A percentile compares a stretch with the other conserved stretches of the same genome.
These are phyloP conservation scores for Leccinellum albellum DNA, from an alignment of 768 basidiomycete species.

Conservation along the genomic window DNA sequence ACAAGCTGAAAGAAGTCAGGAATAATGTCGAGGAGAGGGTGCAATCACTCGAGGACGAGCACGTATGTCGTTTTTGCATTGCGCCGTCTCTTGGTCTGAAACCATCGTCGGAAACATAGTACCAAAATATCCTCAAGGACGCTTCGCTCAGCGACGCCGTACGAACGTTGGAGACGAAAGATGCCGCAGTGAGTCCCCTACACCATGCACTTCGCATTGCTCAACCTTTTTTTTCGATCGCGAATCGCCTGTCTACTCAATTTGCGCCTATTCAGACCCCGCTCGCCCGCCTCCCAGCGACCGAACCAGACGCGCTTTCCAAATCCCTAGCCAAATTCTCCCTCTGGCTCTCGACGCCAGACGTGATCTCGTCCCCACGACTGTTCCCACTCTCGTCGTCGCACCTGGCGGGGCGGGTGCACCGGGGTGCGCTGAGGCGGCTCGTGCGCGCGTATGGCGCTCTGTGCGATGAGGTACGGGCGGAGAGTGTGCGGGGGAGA, in stretches of 20 bases:
- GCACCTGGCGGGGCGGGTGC: slow-evolving; percentile 62
- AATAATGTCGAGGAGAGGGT: slow-evolving; percentile 60
- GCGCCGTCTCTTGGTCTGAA: neutral
- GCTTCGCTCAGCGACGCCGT: slow-evolving; percentile 26
- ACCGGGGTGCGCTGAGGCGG: slow-evolving; percentile 67
- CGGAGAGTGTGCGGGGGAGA: slow-evolving; percentile 49
- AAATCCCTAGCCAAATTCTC: slow-evolving; percentile 69
- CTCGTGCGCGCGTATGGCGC: slow-evolving; percentile 67
- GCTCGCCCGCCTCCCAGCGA: slow-evolving; percentile 64
- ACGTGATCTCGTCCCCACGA: slow-evolving; percentile 77
- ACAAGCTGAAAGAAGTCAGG: slow-evolving; percentile 57
- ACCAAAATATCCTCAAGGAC: slow-evolving; percentile 25
- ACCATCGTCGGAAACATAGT: slow-evolving; percentile 2
- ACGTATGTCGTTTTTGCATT: slow-evolving; percentile 51
- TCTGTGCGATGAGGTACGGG: slow-evolving; percentile 75
- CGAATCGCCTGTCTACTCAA: neutral
- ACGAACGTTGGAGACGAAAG: slow-evolving; percentile 20
- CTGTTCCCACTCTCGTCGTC: slow-evolving; percentile 71
- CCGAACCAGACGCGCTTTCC: slow-evolving; percentile 61
- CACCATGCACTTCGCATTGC: neutral
- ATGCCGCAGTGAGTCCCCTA: slow-evolving; percentile 17
- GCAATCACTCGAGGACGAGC: slow-evolving; percentile 67
- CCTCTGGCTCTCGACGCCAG: slow-evolving; percentile 76
- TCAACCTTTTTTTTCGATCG: neutral
- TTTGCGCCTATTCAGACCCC: slow-evolving; percentile 47